Evolutionary conservation across 1,139 yeast genomes (phyloP).

Genomic region (Protomyces inouyei): DNA sequence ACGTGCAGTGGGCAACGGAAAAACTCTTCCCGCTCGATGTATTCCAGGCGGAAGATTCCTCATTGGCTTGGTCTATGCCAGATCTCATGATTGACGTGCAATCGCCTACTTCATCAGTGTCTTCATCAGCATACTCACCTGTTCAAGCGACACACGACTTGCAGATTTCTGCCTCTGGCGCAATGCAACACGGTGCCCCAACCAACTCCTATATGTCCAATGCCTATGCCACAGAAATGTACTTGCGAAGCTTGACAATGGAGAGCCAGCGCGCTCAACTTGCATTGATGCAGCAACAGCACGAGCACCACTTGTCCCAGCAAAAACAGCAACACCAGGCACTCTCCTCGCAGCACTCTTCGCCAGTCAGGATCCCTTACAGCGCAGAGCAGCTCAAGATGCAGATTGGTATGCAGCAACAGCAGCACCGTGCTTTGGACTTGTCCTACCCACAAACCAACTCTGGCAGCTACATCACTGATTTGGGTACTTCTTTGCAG

Average conservation of each 20-base stretch:
- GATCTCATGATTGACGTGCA: slow-evolving; percentile 1
- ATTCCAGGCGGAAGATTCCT: not conserved
- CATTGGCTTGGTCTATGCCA: slow-evolving; percentile 6
- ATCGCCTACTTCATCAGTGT: slow-evolving; percentile 17
- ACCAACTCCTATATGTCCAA: not conserved
- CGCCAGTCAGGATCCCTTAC: not conserved
- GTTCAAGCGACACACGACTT: not conserved
- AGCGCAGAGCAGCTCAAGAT: not conserved
- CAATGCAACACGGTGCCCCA: not conserved
- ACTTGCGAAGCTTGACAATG: not conserved
- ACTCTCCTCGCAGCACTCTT: not conserved
- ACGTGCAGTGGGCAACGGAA: slow-evolving; percentile 13
- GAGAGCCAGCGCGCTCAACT: not conserved
- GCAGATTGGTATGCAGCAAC: not conserved
- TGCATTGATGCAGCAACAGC: not conserved
- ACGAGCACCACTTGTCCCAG: not conserved
- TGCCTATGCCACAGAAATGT: not conserved
- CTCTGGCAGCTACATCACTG: not conserved
- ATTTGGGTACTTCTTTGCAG: not conserved
- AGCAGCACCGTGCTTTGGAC: not conserved
- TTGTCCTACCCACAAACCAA: not conserved
- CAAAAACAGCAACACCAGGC: not conserved
- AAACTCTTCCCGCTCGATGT: slow-evolving; percentile 19
- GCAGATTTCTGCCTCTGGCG: not conserved
- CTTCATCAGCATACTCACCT: slow-evolving; percentile 11